Conservation (phyloP, 495 filamentous ascomycete species). For the Penicillium lividum region DNA sequence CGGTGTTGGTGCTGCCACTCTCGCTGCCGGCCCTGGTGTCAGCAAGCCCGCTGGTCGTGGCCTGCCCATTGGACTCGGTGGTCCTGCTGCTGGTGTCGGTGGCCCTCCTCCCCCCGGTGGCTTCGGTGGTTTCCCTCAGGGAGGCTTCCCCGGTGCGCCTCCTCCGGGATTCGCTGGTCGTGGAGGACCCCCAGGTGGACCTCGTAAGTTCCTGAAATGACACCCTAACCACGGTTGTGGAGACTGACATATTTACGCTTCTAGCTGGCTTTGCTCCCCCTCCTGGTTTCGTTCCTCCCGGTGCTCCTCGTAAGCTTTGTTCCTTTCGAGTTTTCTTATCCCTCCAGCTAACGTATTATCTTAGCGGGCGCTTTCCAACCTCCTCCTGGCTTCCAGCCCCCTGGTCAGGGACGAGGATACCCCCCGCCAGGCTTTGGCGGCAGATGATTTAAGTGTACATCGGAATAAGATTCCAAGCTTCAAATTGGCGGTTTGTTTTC, state of each 20-base stretch:
- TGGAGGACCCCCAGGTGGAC: slow-evolving; percentile 61
- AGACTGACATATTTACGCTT: background rate
- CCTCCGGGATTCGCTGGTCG: slow-evolving; percentile 76
- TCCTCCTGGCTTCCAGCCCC: slow-evolving; percentile 68
- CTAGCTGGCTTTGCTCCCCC: slow-evolving; percentile 58
- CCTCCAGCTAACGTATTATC: slow-evolving; percentile 21
- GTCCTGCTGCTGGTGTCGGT: slow-evolving; percentile 87
- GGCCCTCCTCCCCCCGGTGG: slow-evolving; percentile 68
- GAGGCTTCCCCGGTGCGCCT: slow-evolving; percentile 49
- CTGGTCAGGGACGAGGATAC: slow-evolving; percentile 66
- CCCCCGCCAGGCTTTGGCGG: slow-evolving; percentile 77
- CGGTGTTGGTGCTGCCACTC: slow-evolving; percentile 60
- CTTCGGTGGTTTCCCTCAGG: slow-evolving; percentile 58
- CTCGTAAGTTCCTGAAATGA: slow-evolving; percentile 10
- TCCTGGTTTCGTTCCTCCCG: slow-evolving; percentile 62
- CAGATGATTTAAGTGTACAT: slow-evolving; percentile 50
- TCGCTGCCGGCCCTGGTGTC: slow-evolving; percentile 85
- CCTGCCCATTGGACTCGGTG: slow-evolving; percentile 81
- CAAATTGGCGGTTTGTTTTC: slow-evolving; percentile 23
- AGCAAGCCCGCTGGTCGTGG: slow-evolving; percentile 90
- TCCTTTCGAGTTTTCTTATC: background rate
- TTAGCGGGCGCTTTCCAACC: slow-evolving; percentile 65
- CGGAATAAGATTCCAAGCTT: slow-evolving; percentile 26
- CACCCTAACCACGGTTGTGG: background rate
- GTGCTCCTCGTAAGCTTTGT: slow-evolving; percentile 58